A percentile compares a stretch with the other conserved stretches of the same genome.
These are phyloP conservation scores for Pleurotus ostreatus DNA, from an alignment of 768 basidiomycete species.

Conservation along the genomic window DNA sequence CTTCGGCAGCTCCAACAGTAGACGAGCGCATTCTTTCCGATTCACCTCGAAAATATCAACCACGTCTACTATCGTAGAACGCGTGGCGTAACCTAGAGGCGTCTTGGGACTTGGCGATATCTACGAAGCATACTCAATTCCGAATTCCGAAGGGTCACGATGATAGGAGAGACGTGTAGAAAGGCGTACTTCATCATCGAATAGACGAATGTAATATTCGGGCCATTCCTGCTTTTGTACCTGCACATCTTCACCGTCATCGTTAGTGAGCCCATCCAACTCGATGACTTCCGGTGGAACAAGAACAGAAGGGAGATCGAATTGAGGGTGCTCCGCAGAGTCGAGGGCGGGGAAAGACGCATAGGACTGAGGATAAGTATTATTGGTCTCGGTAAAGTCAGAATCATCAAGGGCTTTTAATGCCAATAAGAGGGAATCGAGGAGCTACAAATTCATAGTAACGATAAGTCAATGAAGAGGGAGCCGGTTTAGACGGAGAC, in stretches of 20 bases:
- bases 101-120: conserved; percentile 73
- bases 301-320: conserved; percentile 71
- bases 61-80: conserved; percentile 69
- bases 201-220: conserved; percentile 63
- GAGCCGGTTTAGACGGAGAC: conserved; percentile 6
- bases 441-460: conserved; percentile 40
- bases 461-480: too few relatives aligned
- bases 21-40: conserved; percentile 87
- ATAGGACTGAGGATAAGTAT: conserved; percentile 66
- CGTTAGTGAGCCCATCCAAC: conserved; percentile 64
- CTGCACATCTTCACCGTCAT: conserved; percentile 58
- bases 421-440: conserved; percentile 67
- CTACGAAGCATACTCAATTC: conserved; percentile 31
- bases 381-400: conserved; percentile 53
- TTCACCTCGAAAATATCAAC: conserved; percentile 93
- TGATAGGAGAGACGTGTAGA: neutral
- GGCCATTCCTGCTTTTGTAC: conserved; percentile 84
- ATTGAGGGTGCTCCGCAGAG: conserved; percentile 37
- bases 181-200: conserved; percentile 50
- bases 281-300: conserved; percentile 89
- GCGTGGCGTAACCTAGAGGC: conserved; percentile 76
- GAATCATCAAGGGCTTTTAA: conserved; percentile 58
- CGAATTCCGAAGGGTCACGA: neutral
- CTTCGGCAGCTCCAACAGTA: conserved; percentile 81
- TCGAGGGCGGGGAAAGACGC: conserved; percentile 41